Evolutionary conservation across 306 rosid species (phyloP).

Genomic region (Prunus mira): DNA sequence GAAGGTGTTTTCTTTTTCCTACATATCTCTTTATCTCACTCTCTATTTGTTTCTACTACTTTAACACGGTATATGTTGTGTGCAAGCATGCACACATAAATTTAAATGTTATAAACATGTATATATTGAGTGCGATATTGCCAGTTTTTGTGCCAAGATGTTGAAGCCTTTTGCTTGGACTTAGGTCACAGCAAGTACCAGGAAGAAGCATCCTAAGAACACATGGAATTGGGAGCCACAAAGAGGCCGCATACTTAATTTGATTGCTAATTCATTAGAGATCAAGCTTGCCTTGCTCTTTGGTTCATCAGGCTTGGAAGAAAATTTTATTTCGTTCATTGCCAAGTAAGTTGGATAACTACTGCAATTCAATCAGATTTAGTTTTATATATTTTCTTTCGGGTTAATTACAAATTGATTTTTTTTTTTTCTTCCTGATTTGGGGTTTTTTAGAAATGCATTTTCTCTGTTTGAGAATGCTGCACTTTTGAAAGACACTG

Average conservation of each 20-base stretch:
- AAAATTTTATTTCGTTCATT: slow-evolving; percentile 69
- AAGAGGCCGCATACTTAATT: slow-evolving; percentile 71
- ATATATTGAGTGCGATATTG: slow-evolving; percentile 5
- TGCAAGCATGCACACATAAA: background rate
- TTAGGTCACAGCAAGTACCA: slow-evolving; percentile 56
- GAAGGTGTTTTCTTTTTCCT: slow-evolving; percentile 41
- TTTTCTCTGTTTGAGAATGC: slow-evolving; percentile 81
- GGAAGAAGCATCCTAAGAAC: slow-evolving; percentile 55
- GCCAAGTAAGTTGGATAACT: slow-evolving; percentile 53
- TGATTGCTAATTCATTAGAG: slow-evolving; percentile 90
- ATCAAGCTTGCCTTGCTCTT: slow-evolving; percentile 75
- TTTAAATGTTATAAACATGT: slow-evolving; percentile 6
- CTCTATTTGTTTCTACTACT: background rate
- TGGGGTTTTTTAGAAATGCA: slow-evolving; percentile 45
- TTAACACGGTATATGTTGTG: background rate
- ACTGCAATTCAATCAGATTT: background rate
- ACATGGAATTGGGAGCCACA: slow-evolving; percentile 93
- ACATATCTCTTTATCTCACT: background rate
- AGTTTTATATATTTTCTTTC: background rate
- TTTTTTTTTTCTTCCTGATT: background rate
- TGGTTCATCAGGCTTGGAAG: slow-evolving; percentile 71
- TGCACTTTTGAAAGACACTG: slow-evolving; percentile 58
- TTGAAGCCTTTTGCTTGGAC: slow-evolving; percentile 21
- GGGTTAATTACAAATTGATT: slow-evolving; percentile 11
- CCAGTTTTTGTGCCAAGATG: background rate